Percentiles rank a stretch among this genome's conserved stretches.
Conservation (phyloP, 108 stramenopile genomes). For the Fragilariopsis cylindrus region DNA sequence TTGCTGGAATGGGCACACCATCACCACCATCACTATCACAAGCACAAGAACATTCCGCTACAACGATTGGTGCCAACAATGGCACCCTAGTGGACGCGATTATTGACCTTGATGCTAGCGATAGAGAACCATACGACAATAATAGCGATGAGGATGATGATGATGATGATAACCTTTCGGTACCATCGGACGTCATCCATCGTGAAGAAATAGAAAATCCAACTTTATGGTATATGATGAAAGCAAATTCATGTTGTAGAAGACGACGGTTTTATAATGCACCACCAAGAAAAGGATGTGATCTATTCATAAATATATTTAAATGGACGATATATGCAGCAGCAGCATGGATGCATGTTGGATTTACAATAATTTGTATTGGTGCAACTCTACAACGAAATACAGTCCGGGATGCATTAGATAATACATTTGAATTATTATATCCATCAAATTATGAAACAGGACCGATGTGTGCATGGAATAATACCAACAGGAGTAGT, state of each 20-base stretch:
- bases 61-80: background rate
- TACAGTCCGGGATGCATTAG: slow-evolving; percentile 16
- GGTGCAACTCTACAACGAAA: slow-evolving; percentile 42
- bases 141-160: background rate
- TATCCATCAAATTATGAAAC: slow-evolving; percentile 35
- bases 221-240: background rate
- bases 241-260: background rate
- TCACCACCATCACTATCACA: no score
- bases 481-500: slow-evolving; percentile 13
- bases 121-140: background rate
- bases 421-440: slow-evolving; percentile 25
- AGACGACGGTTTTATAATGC: background rate
- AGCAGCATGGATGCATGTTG: slow-evolving; percentile 22
- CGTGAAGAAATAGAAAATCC: background rate
- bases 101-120: background rate
- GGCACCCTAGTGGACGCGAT: background rate
- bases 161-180: no score
- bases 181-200: no score
- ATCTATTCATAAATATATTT: background rate
- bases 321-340: slow-evolving; percentile 1
- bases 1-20: no score
- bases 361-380: slow-evolving; percentile 44
- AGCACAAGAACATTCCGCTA: no score
- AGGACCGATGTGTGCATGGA: slow-evolving; percentile 58
- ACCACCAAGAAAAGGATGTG: background rate